phyloP scores from a whole-genome alignment of 1,284 basidiomycete species.

The Exobasidium cylindrosporum region DNA sequence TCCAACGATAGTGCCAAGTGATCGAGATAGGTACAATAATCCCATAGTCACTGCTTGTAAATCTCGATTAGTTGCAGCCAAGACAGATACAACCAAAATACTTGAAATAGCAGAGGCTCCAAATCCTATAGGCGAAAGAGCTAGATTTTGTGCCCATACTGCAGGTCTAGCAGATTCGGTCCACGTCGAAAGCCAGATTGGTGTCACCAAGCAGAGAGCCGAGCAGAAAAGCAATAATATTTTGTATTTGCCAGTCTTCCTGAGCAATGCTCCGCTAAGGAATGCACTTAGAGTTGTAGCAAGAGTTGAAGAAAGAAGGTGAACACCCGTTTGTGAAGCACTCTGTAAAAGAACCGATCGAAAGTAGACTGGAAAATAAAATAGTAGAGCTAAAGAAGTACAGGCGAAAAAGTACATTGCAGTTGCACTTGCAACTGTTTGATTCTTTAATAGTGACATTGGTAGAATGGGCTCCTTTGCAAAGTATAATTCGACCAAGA shows the following conservation, averaged over 20 bases:
- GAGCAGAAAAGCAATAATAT: background rate
- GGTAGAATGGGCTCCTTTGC: background rate
- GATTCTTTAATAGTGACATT: background rate
- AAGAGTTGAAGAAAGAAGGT: background rate
- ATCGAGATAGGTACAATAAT: background rate
- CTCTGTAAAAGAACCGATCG: background rate
- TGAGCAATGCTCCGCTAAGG: background rate
- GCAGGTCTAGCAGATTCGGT: background rate
- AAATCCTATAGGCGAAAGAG: background rate
- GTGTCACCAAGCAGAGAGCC: background rate
- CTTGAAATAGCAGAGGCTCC: background rate
- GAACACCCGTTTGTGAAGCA: background rate
- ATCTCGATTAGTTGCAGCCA: background rate
- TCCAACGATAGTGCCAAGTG: background rate
- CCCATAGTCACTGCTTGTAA: background rate
- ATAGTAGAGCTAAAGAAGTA: background rate
- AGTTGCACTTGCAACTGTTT: background rate
- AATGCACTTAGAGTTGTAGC: background rate
- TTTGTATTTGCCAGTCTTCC: background rate
- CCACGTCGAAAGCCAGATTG: background rate
- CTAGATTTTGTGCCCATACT: background rate
- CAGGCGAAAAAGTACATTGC: background rate
- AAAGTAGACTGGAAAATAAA: slow-evolving; percentile 4
- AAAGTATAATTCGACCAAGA: background rate
- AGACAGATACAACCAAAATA: slow-evolving; percentile 1